Evolutionary conservation across 495 filamentous ascomycete species (phyloP).

Genomic region (Aspergillus sclerotiicarbonarius): DNA sequence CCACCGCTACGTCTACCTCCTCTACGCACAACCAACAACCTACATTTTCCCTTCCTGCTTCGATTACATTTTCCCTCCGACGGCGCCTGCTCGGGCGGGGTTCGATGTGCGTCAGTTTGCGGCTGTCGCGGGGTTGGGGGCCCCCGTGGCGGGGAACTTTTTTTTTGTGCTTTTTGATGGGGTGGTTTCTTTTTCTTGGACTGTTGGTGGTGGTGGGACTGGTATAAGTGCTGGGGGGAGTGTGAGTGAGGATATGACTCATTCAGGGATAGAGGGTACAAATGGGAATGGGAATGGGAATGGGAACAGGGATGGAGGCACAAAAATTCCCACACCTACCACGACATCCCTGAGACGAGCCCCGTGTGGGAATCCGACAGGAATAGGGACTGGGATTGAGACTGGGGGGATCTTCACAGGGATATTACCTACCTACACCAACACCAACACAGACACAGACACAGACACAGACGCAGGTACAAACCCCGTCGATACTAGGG

Average conservation of each 20-base stretch:
- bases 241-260: background rate
- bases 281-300: background rate
- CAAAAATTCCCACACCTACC: no score
- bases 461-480: background rate
- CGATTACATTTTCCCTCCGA: constrained; percentile 25
- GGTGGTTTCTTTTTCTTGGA: background rate
- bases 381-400: no score
- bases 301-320: background rate
- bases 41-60: constrained; percentile 35
- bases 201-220: background rate
- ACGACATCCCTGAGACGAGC: no score
- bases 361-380: no score
- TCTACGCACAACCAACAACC: constrained; percentile 30
- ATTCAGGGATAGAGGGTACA: no score
- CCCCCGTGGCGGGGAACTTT: constrained; percentile 36
- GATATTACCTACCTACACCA: no score
- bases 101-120: constrained; percentile 35
- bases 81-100: constrained; percentile 24
- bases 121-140: constrained; percentile 23
- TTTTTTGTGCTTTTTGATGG: constrained; percentile 29
- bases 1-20: constrained; percentile 39
- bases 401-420: no score
- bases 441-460: background rate
- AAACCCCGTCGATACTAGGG: no score
- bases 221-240: background rate